Evolutionary conservation across 2,329 filamentous ascomycete genomes (phyloP).

Genomic region (Trichoderma simmonsii): DNA sequence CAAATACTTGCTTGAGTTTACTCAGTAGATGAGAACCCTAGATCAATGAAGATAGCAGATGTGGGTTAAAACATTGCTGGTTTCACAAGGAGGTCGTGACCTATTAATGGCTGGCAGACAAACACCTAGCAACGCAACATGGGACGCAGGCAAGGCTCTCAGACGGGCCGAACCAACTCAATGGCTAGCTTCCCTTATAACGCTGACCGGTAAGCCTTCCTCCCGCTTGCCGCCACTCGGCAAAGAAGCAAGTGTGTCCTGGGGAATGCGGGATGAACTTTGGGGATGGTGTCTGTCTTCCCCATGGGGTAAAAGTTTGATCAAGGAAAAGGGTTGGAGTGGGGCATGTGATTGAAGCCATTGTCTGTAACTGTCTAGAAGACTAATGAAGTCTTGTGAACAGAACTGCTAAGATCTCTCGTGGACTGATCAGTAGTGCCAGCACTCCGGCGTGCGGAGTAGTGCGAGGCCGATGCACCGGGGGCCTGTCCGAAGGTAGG

Average conservation of each 20-base stretch:
- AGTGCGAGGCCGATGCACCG: background rate
- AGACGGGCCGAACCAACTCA: slow-evolving; percentile 7
- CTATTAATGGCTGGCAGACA: background rate
- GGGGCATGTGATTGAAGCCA: background rate
- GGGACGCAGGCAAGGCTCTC: background rate
- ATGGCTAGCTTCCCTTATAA: background rate
- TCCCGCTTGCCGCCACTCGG: slow-evolving; percentile 4
- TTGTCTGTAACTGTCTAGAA: background rate
- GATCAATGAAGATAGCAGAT: background rate
- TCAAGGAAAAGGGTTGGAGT: background rate
- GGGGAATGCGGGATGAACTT: background rate
- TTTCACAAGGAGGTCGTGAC: background rate
- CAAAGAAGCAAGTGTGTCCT: background rate
- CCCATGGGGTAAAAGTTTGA: slow-evolving; percentile 7
- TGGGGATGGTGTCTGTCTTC: background rate
- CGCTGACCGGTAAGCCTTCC: background rate
- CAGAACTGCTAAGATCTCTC: background rate
- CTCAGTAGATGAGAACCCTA: background rate
- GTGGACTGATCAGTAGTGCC: background rate
- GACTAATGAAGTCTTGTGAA: background rate
- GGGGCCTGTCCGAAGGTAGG: background rate
- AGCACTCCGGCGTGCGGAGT: background rate
- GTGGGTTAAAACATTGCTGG: background rate
- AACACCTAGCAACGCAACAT: background rate
- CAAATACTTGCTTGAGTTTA: background rate